phyloP scores from a whole-genome alignment of 2,329 filamentous ascomycete genomes.

The Biscogniauxia sp. region DNA sequence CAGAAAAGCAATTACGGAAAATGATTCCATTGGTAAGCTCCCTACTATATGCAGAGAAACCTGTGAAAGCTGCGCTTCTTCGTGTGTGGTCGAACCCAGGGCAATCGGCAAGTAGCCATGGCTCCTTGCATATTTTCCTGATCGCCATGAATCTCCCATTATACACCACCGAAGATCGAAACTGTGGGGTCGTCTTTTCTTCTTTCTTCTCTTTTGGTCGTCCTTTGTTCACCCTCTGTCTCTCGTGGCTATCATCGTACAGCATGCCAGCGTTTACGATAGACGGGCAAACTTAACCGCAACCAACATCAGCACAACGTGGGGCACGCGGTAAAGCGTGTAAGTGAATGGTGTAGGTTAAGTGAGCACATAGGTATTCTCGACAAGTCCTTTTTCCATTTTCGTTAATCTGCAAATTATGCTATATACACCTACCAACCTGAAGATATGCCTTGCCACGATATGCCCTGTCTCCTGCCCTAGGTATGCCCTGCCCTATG shows the following conservation, averaged over 20 bases:
- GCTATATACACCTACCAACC: too few species aligned
- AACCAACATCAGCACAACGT: slow-evolving; percentile 11
- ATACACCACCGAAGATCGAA: slow-evolving; percentile 15
- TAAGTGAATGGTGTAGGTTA: background rate
- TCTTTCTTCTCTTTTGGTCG: slow-evolving; percentile 1
- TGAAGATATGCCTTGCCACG: too few species aligned
- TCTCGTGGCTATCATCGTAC: slow-evolving; percentile 24
- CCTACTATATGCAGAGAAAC: slow-evolving; percentile 21
- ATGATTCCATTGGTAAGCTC: slow-evolving; percentile 25
- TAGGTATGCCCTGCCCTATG: too few species aligned
- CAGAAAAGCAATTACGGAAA: slow-evolving; percentile 18
- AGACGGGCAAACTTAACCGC: slow-evolving; percentile 18
- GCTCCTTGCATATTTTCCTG: slow-evolving; percentile 25
- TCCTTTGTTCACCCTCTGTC: slow-evolving; percentile 12
- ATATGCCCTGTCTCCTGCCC: too few species aligned
- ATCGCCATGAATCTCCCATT: slow-evolving; percentile 12
- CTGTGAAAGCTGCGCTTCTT: slow-evolving; percentile 14
- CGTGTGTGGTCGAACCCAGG: slow-evolving; percentile 23
- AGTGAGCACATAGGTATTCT: too few species aligned
- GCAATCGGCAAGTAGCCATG: slow-evolving; percentile 27
- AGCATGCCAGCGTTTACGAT: slow-evolving; percentile 17
- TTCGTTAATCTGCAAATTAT: background rate
- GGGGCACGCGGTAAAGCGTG: slow-evolving; percentile 17
- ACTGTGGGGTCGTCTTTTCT: slow-evolving; percentile 6
- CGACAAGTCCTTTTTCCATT: background rate